Evolutionary conservation across 331 rosid species (phyloP).

Genomic region (Pyrus hybrid): DNA sequence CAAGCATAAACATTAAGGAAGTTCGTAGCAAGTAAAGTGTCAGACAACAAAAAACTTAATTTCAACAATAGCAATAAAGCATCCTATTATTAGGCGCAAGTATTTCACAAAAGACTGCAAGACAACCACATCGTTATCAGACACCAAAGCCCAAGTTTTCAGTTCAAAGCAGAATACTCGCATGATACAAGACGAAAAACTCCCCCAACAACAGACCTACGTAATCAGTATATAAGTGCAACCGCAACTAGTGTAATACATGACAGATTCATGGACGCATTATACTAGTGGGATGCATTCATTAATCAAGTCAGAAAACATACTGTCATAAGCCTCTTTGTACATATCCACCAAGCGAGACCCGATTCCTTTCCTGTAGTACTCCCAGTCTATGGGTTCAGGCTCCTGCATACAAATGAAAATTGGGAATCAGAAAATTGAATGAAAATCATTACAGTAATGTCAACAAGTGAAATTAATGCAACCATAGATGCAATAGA

Average conservation of each 20-base stretch:
- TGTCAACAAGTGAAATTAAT: not conserved
- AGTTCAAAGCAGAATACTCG: not conserved
- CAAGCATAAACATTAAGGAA: not conserved
- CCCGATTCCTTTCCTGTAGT: slow-evolving; percentile 92
- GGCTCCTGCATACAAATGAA: slow-evolving; percentile 66
- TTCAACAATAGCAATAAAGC: not conserved
- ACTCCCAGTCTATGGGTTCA: slow-evolving; percentile 95
- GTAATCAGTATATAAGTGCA: not conserved
- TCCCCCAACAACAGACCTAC: not conserved
- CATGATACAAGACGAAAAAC: not conserved
- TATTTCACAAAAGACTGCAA: not conserved
- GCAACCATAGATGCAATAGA: not conserved
- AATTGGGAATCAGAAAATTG: not conserved
- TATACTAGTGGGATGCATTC: not conserved
- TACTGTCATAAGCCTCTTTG: slow-evolving; percentile 94
- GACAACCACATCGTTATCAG: not conserved
- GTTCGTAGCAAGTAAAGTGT: not conserved
- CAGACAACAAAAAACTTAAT: not conserved
- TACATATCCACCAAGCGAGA: slow-evolving; percentile 95
- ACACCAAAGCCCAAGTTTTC: not conserved
- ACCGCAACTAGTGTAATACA: not conserved
- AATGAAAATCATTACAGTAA: not conserved
- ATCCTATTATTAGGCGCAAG: not conserved
- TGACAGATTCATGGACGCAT: not conserved
- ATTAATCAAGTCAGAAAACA: slow-evolving; percentile 16